phyloP scores from a whole-genome alignment of 2,329 filamentous ascomycete genomes.

The Cryphonectria nitschkei region DNA sequence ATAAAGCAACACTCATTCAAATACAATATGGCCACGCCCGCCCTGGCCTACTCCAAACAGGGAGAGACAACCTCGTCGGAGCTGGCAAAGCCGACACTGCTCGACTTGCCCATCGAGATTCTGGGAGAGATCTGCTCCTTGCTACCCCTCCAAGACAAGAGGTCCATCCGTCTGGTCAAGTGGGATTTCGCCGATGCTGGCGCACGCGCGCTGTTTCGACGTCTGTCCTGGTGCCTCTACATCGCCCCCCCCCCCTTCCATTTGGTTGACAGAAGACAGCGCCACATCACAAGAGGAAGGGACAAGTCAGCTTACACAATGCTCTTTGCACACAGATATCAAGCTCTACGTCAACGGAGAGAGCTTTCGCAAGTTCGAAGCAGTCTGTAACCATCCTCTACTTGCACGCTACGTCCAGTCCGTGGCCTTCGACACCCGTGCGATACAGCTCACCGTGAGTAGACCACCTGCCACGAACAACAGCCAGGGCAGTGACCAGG shows the following conservation, averaged over 20 bases:
- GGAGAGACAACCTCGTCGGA: background rate
- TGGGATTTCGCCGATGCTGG: background rate
- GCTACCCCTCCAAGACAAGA: background rate
- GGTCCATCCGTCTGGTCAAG: background rate
- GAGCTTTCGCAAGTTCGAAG: background rate
- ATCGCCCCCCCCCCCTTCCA: background rate
- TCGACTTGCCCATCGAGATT: background rate
- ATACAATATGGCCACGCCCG: background rate
- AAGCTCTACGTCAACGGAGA: background rate
- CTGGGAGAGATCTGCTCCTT: background rate
- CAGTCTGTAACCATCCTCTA: background rate
- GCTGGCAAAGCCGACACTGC: background rate
- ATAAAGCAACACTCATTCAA: background rate
- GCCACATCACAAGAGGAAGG: background rate
- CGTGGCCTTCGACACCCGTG: background rate
- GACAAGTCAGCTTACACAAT: background rate
- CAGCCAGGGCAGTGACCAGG: background rate
- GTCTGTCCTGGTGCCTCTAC: background rate
- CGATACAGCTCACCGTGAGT: background rate
- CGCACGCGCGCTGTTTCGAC: background rate
- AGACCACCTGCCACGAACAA: background rate
- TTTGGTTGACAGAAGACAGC: too few species aligned
- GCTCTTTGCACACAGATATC: background rate
- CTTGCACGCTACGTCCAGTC: background rate
- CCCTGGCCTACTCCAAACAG: background rate